phyloP scores from a whole-genome alignment of 768 basidiomycete genomes.

The Porphyrellus cyaneotinctus region DNA sequence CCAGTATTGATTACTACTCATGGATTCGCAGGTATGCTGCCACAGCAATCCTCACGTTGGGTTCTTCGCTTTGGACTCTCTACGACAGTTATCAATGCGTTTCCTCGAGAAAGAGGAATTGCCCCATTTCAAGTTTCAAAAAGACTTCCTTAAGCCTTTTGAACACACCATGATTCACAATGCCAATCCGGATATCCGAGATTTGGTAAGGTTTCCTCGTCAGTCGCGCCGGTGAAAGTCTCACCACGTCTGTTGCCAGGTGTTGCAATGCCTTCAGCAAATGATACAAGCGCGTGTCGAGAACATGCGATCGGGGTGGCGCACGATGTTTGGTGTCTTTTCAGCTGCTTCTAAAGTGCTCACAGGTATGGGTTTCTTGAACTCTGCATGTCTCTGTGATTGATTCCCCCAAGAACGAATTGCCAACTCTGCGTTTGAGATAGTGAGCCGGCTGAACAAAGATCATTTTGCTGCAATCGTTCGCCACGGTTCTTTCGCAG shows the following conservation, averaged over 20 bases:
- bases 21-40: conserved; percentile 77
- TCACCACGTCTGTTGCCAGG: conserved; percentile 42
- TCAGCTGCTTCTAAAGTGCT: conserved; percentile 91
- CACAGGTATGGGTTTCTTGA: conserved; percentile 53
- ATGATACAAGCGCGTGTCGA: conserved; percentile 95
- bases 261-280: conserved; percentile 95
- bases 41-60: conserved; percentile 96
- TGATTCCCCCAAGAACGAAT: conserved; percentile 63
- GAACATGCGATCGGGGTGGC: conserved; percentile 97
- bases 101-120: conserved; percentile 99
- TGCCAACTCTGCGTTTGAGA: conserved; percentile 91
- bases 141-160: conserved; percentile 97
- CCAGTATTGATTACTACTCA: conserved; percentile 7
- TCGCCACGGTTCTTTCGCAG: conserved; percentile 90
- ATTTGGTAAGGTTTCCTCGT: conserved; percentile 63
- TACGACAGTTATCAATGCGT: conserved; percentile 95
- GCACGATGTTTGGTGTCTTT: conserved; percentile 99
- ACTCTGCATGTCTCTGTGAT: background rate
- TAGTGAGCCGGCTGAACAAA: conserved; percentile 86
- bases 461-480: conserved; percentile 92
- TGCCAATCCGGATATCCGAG: conserved; percentile 90
- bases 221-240: background rate
- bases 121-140: conserved; percentile 98
- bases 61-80: conserved; percentile 94
- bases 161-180: conserved; percentile 98